A percentile compares a stretch with the other conserved stretches of the same genome.
Conservation (phyloP, 352 stramenopile genomes). For the Peronospora belbahrii region DNA sequence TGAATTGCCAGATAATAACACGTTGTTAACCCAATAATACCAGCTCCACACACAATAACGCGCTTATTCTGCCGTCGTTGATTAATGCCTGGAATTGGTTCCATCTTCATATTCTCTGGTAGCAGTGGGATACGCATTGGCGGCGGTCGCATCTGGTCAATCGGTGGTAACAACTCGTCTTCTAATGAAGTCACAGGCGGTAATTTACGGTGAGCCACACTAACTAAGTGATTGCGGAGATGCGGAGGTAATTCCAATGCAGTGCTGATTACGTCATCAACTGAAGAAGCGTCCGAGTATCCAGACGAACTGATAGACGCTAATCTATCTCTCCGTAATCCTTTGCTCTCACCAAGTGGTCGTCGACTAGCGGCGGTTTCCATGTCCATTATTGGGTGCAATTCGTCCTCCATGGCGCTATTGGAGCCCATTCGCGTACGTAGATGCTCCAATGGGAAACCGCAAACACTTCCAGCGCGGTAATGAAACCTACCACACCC, state of each 20-base stretch:
- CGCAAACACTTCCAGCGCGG: conserved; percentile 1
- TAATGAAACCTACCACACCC: neutral
- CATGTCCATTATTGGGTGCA: conserved; percentile 37
- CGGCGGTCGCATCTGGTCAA: conserved; percentile 42
- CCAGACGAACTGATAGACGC: conserved; percentile 31
- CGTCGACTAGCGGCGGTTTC: conserved; percentile 25
- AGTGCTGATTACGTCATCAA: conserved; percentile 22
- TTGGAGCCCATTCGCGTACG: conserved; percentile 30
- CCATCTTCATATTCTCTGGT: conserved; percentile 62
- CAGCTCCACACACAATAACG: conserved; percentile 80
- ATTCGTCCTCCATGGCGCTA: conserved; percentile 39
- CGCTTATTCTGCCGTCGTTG: conserved; percentile 57
- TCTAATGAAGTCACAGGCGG: conserved; percentile 27
- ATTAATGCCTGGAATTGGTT: conserved; percentile 49
- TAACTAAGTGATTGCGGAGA: conserved; percentile 51
- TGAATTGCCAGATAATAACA: conserved; percentile 83
- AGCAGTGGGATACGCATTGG: conserved; percentile 51
- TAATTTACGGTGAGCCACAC: conserved; percentile 27
- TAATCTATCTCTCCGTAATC: conserved; percentile 25
- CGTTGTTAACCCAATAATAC: conserved; percentile 77
- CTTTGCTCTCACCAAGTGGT: conserved; percentile 27
- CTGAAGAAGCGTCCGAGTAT: conserved; percentile 34
- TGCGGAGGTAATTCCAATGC: conserved; percentile 47
- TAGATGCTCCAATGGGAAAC: neutral
- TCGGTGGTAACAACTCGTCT: conserved; percentile 48